Evolutionary conservation across 441 rosid species (phyloP).

Genomic region (Omphalea diandra): DNA sequence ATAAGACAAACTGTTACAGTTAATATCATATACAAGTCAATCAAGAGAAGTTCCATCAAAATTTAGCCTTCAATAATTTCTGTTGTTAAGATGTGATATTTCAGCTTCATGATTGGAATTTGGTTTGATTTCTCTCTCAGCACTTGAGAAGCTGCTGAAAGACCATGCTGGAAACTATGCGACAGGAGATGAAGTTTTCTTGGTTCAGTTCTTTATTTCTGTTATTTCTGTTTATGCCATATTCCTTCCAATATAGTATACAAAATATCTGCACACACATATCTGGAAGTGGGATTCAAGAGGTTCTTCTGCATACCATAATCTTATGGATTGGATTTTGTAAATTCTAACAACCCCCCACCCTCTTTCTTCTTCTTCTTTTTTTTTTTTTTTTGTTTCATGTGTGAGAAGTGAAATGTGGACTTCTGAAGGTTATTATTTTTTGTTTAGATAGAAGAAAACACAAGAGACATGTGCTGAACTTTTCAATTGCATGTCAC

Average conservation of each 20-base stretch:
- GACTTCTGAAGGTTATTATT: too few species aligned
- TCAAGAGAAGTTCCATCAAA: not conserved
- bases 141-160: constrained; percentile 67
- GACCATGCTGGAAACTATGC: constrained; percentile 66
- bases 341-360: too few species aligned
- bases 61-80: not conserved
- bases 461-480: too few species aligned
- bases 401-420: too few species aligned
- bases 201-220: constrained; percentile 43
- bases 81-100: not conserved
- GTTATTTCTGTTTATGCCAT: not conserved
- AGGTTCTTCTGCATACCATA: too few species aligned
- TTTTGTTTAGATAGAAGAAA: too few species aligned
- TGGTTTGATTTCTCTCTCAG: constrained; percentile 39
- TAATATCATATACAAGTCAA: not conserved
- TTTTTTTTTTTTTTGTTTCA: too few species aligned
- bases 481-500: too few species aligned
- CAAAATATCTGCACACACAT: not conserved
- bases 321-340: too few species aligned
- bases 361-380: too few species aligned
- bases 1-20: not conserved
- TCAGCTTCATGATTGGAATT: constrained; percentile 4
- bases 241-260: not conserved
- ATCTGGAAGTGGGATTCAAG: too few species aligned
- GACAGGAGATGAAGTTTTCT: constrained; percentile 64